Conservation (phyloP, 768 basidiomycete species). For the Leccinum longicurvipes region DNA sequence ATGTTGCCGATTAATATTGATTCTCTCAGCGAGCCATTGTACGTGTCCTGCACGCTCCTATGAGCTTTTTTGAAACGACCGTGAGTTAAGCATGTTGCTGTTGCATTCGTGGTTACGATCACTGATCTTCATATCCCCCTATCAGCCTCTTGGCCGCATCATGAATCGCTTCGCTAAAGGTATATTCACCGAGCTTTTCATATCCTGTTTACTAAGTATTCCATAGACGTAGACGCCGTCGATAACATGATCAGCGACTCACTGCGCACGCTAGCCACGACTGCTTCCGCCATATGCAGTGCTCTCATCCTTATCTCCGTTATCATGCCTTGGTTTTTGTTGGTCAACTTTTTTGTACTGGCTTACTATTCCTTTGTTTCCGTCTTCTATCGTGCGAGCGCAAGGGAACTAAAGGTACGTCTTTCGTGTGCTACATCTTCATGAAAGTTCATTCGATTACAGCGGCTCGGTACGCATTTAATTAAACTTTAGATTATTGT, state of each 20-base stretch:
- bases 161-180: conserved; percentile 85
- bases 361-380: conserved; percentile 68
- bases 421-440: not conserved
- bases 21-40: conserved; percentile 51
- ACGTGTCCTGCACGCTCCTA: conserved; percentile 79
- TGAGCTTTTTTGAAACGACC: conserved; percentile 88
- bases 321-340: conserved; percentile 80
- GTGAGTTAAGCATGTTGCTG: conserved; percentile 32
- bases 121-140: conserved; percentile 1
- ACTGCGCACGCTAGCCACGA: conserved; percentile 66
- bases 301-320: conserved; percentile 77
- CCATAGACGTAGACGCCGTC: conserved; percentile 68
- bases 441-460: no score
- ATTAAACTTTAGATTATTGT: no score
- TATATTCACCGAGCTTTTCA: conserved; percentile 14
- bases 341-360: conserved; percentile 61
- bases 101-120: not conserved
- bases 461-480: no score
- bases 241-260: conserved; percentile 77
- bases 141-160: conserved; percentile 70
- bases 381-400: conserved; percentile 79
- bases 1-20: not conserved
- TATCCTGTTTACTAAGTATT: not conserved
- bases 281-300: conserved; percentile 63
- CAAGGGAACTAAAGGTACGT: conserved; percentile 77